Base-by-base conservation (phyloP, 2,329 filamentous ascomycete genomes). In the Beauveria pseudobassiana region DNA sequence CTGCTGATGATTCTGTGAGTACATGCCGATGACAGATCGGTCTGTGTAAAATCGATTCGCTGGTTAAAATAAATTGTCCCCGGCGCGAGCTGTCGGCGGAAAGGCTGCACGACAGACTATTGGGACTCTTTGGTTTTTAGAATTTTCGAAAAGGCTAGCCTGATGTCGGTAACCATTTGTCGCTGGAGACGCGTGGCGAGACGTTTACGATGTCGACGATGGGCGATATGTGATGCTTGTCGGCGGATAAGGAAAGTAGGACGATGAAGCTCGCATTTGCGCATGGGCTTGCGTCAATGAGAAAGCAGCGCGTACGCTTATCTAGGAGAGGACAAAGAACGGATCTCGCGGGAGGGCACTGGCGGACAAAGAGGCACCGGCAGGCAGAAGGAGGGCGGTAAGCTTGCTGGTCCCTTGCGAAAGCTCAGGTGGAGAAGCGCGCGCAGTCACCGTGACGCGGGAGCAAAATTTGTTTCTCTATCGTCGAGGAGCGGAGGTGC, bases 1-100 rank as follows among this genome's bases (percentile, higher is more conserved):
- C 77, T 87, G 86, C 72, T 89, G 86, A 73, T 83, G 86, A 72
- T 81, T 81, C 74, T 90, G 87, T 71, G 85, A 86, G 80, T 88
- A 92, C 89, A 92, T 92, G 73, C 81, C 81, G 74, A 49, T 20
- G 20, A 46, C 46, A 51, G 48, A 6, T 24, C 24, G 45, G 6
- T 28, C 9, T 28, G 43, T 42, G 50, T 55, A n/a, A 16, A 18
- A 43, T 60, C 49, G 49, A 46, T 43, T 58, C 48, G 54, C 53
- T 59, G 43, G 38, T 56, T 34, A 57, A 22, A 34, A 45, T 54
- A 38, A 51, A 26, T 14, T 51, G n/a, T 30, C 28, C 56, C 49
- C 50, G 14, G n/a, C 6, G 55, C 43, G 28, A 26, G 72, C 69
- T 30, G 67, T 68, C 65, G 66, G 66, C 57, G 64, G 59, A 60